Evolutionary conservation across 768 basidiomycete species (phyloP).

Genomic region (Pleurotus djamor): DNA sequence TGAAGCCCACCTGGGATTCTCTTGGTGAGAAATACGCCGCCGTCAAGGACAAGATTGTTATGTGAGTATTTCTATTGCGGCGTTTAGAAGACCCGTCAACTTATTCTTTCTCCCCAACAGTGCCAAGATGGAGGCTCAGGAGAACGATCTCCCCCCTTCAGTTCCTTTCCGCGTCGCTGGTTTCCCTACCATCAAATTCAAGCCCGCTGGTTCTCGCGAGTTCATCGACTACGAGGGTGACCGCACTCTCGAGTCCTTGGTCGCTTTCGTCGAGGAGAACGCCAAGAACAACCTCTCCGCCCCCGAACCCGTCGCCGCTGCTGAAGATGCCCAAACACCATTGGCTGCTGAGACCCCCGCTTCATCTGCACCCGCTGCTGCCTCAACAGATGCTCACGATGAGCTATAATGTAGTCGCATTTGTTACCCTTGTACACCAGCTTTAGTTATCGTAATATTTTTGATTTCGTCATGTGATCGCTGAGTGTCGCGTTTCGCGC

Average conservation of each 20-base stretch:
- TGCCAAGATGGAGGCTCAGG: conserved; percentile 95
- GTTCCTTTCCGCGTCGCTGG: conserved; percentile 84
- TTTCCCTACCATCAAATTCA: conserved; percentile 98
- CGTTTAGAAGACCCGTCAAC: background rate
- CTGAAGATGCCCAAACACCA: conserved; percentile 30
- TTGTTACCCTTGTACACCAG: background rate
- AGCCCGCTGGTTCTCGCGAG: conserved; percentile 79
- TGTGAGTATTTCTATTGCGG: conserved; percentile 45
- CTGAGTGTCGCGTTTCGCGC: background rate
- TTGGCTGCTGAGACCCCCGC: conserved; percentile 18
- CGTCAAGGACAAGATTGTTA: conserved; percentile 71
- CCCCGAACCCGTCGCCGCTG: conserved; percentile 17
- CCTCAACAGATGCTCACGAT: conserved; percentile 30
- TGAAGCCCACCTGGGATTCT: conserved; percentile 91
- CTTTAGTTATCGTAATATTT: background rate
- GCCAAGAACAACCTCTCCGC: conserved; percentile 71
- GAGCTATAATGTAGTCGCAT: conserved; percentile 33
- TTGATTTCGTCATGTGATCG: background rate
- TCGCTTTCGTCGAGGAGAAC: conserved; percentile 80
- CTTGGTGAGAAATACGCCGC: conserved; percentile 82
- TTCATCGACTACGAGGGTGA: conserved; percentile 96
- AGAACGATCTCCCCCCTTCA: conserved; percentile 92
- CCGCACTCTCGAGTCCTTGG: conserved; percentile 80
- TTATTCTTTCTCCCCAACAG: conserved; percentile 31
- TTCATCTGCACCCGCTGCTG: conserved; percentile 11